A percentile compares a stretch with the other conserved stretches of the same genome.
Evolutionary conservation across 495 filamentous ascomycete genomes (phyloP).

Genomic region (Hypoxylon lienhwacheense): DNA sequence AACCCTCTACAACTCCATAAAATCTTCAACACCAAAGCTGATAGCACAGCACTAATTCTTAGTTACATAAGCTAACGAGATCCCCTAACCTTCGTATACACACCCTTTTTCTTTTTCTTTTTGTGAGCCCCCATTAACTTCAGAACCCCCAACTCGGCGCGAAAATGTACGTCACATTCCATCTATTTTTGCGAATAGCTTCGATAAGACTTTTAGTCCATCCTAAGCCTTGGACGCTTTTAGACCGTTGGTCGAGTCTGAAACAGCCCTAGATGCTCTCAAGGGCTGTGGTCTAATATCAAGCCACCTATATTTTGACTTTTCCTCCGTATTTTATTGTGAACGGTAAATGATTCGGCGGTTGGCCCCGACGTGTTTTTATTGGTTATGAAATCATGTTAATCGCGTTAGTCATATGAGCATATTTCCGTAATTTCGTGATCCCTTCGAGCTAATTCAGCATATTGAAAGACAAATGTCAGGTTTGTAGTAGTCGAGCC

Average conservation of each 20-base stretch:
- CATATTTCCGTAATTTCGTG: constrained; percentile 19
- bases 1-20: too few species aligned
- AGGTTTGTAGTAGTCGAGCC: neutral
- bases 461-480: neutral
- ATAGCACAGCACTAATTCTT: too few species aligned
- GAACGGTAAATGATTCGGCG: neutral
- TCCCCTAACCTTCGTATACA: too few species aligned
- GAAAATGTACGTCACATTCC: neutral
- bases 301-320: constrained; percentile 9
- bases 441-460: constrained; percentile 6
- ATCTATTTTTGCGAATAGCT: constrained; percentile 4
- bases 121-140: neutral
- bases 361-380: neutral
- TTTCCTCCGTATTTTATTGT: neutral
- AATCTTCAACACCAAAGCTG: too few species aligned
- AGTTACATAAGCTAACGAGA: too few species aligned
- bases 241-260: constrained; percentile 4
- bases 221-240: neutral
- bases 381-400: constrained; percentile 4
- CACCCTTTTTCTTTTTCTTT: neutral
- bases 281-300: constrained; percentile 6
- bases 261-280: constrained; percentile 1
- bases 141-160: neutral
- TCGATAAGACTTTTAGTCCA: neutral
- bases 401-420: constrained; percentile 13